phyloP scores from a whole-genome alignment of 83 land plant species.

The Picea mariana region DNA sequence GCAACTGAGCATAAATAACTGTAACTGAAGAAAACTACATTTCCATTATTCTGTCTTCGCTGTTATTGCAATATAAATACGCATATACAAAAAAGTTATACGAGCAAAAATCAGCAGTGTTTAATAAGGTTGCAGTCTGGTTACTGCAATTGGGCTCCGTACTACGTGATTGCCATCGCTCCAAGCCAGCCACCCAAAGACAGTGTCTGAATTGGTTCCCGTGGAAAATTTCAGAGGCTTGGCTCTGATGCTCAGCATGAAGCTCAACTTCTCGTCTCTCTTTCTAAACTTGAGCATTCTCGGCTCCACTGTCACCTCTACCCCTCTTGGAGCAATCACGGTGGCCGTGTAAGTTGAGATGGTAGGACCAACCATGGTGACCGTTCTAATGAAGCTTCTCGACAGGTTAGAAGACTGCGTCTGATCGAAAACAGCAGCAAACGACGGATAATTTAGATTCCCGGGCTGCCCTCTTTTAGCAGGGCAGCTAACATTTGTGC shows the following conservation, averaged over 20 bases:
- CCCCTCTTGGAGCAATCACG: background rate
- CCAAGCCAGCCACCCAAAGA: no score
- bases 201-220: conserved; percentile 6
- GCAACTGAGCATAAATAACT: no score
- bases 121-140: conserved; percentile 32
- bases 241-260: background rate
- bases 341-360: no score
- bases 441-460: background rate
- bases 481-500: conserved; percentile 16
- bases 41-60: no score
- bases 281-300: background rate
- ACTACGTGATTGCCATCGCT: no score
- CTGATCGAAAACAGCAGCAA: conserved; percentile 8
- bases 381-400: background rate
- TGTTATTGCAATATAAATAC: no score
- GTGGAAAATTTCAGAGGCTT: background rate
- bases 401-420: conserved; percentile 2
- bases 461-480: background rate
- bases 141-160: background rate
- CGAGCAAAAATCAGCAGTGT: no score
- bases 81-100: no score
- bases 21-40: no score
- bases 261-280: background rate
- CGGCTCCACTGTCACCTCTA: conserved; percentile 9
- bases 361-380: background rate